Evolutionary conservation across 2,329 filamentous ascomycete genomes (phyloP).

Genomic region (Monosporascus sp.): DNA sequence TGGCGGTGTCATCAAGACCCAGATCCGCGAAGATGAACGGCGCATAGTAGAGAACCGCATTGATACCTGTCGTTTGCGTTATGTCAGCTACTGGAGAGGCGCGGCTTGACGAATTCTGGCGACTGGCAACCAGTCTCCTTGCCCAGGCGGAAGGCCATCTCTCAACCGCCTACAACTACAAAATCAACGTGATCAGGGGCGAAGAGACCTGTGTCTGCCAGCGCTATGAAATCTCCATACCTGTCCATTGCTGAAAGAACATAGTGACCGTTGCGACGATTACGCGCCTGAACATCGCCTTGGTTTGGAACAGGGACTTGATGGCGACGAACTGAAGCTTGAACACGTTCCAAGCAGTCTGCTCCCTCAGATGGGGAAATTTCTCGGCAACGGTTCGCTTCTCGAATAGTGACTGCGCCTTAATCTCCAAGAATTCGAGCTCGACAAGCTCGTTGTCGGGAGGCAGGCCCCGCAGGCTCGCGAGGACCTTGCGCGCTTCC

Average conservation of each 20-base stretch:
- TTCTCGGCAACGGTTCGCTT: constrained; percentile 63
- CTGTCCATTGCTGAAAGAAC: constrained; percentile 53
- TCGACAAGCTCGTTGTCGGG: constrained; percentile 63
- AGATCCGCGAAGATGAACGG: constrained; percentile 66
- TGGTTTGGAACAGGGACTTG: constrained; percentile 58
- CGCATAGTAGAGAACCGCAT: constrained; percentile 63
- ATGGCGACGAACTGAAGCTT: constrained; percentile 68
- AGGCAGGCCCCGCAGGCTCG: constrained; percentile 57
- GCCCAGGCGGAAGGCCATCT: too few species aligned
- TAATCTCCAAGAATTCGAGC: constrained; percentile 79
- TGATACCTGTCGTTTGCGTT: constrained; percentile 31
- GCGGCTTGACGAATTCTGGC: too few species aligned
- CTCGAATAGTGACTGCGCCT: constrained; percentile 73
- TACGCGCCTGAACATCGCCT: constrained; percentile 63
- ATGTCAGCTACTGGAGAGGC: not conserved
- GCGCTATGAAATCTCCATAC: constrained; percentile 23
- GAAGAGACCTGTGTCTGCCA: too few species aligned
- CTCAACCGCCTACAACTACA: too few species aligned
- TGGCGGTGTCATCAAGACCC: constrained; percentile 48
- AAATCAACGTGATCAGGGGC: too few species aligned
- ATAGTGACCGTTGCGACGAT: constrained; percentile 59
- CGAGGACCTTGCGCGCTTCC: constrained; percentile 60
- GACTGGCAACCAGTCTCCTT: too few species aligned
- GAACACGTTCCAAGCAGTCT: constrained; percentile 58
- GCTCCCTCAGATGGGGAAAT: constrained; percentile 60